Percentiles rank a stretch among this genome's conserved stretches.
Evolutionary conservation across 2,329 filamentous ascomycete species (phyloP).

Genomic region (Arthrobotrys musiformis): DNA sequence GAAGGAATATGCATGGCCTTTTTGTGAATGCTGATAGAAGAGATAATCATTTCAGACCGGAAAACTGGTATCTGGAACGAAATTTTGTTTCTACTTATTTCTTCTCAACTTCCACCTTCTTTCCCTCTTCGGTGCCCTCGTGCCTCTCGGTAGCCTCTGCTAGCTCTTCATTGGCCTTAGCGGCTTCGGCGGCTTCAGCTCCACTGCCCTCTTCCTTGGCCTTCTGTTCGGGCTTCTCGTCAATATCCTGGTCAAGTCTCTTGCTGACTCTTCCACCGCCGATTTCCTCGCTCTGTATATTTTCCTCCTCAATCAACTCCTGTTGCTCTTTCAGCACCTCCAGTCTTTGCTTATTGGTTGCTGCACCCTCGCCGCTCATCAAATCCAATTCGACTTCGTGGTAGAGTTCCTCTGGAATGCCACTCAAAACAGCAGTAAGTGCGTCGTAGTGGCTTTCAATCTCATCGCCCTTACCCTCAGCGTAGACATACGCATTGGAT

Average conservation of each 20-base stretch:
- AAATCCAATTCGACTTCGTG: slow-evolving; percentile 99
- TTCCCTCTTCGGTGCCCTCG: slow-evolving; percentile 58
- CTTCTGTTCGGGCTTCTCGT: slow-evolving; percentile 81
- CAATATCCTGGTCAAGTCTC: slow-evolving; percentile 86
- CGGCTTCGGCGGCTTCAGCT: slow-evolving; percentile 17
- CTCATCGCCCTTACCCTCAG: slow-evolving; percentile 83
- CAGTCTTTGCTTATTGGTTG: slow-evolving; percentile 98
- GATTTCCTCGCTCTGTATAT: slow-evolving; percentile 83
- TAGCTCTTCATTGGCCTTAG: slow-evolving; percentile 54
- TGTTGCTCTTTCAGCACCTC: slow-evolving; percentile 99
- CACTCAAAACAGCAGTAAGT: slow-evolving; percentile 88
- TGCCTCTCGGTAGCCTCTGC: slow-evolving; percentile 57
- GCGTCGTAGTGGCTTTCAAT: slow-evolving; percentile 92
- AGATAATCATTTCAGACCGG: neutral
- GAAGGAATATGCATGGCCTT: neutral
- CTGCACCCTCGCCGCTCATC: slow-evolving; percentile 93
- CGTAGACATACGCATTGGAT: slow-evolving; percentile 98
- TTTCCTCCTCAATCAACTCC: slow-evolving; percentile 96
- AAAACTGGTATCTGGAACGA: neutral
- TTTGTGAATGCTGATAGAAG: neutral
- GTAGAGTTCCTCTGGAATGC: slow-evolving; percentile 97
- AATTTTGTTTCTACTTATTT: neutral
- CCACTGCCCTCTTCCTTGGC: slow-evolving; percentile 14
- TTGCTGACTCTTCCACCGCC: slow-evolving; percentile 65
- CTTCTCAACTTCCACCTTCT: slow-evolving; percentile 29